Conservation (phyloP, 805 yeast species). For the Metschnikowia koreensis region DNA sequence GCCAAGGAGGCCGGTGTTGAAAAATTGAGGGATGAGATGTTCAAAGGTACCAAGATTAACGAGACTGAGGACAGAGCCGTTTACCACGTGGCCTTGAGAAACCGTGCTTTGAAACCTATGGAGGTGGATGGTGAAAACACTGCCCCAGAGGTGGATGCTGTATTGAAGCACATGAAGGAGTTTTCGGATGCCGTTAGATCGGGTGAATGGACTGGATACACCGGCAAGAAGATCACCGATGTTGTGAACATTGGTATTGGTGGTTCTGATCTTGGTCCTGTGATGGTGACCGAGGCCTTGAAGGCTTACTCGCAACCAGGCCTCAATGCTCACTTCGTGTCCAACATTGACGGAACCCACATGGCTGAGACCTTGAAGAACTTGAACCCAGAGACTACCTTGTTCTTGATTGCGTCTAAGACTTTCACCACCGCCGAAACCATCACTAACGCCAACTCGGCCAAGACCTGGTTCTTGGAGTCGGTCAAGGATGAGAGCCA, state of each 20-base stretch:
- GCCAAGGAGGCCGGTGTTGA: constrained; percentile 92
- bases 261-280: constrained; percentile 98
- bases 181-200: constrained; percentile 87
- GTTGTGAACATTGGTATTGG: constrained; percentile 98
- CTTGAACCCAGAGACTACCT: constrained; percentile 85
- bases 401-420: constrained; percentile 91
- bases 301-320: constrained; percentile 80
- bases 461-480: constrained; percentile 89
- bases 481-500: constrained; percentile 62
- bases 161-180: constrained; percentile 93
- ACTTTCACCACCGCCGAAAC: constrained; percentile 99
- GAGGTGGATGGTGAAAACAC: constrained; percentile 86
- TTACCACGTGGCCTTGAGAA: constrained; percentile 94
- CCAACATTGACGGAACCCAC: constrained; percentile 98
- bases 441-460: constrained; percentile 91
- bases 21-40: constrained; percentile 84
- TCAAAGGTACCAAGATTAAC: constrained; percentile 91
- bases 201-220: constrained; percentile 95
- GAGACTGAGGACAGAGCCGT: constrained; percentile 96
- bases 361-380: constrained; percentile 83
- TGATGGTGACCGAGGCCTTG: constrained; percentile 98
- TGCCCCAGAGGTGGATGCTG: constrained; percentile 87
- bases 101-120: constrained; percentile 83
- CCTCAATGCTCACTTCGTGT: constrained; percentile 85
- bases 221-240: constrained; percentile 91